A percentile compares a stretch with the other conserved stretches of the same genome.
Conservation (phyloP, 495 filamentous ascomycete species). For the Lineolata rhizophorae region DNA sequence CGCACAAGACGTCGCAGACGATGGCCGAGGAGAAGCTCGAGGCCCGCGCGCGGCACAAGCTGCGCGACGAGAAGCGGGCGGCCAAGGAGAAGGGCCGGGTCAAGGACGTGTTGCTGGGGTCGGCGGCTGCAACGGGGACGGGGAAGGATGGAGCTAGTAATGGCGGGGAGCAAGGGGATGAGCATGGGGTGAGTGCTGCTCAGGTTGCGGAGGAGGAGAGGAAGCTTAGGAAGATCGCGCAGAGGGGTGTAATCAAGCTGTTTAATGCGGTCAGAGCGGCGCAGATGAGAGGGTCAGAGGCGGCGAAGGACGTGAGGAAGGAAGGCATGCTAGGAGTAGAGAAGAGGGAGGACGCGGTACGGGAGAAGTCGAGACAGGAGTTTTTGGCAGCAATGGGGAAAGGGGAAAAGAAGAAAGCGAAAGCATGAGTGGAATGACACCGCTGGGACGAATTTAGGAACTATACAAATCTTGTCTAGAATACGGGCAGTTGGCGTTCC, state of each 20-base stretch:
- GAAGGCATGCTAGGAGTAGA: constrained; percentile 54
- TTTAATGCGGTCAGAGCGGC: constrained; percentile 90
- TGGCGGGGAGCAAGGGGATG: not conserved
- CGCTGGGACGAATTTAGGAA: constrained; percentile 1
- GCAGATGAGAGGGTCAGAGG: constrained; percentile 64
- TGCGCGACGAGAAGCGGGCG: constrained; percentile 60
- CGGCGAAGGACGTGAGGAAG: constrained; percentile 39
- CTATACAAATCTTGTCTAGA: too few relatives aligned
- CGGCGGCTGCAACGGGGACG: constrained; percentile 14
- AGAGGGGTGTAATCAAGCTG: constrained; percentile 79
- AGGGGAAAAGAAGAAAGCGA: constrained; percentile 29
- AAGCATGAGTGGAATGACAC: not conserved
- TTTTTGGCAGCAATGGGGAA: constrained; percentile 81
- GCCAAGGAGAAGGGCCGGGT: constrained; percentile 74
- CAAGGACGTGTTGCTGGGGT: constrained; percentile 51
- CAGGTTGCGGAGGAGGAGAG: constrained; percentile 58
- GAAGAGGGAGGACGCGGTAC: constrained; percentile 60
- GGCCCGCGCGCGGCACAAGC: constrained; percentile 48
- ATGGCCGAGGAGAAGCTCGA: constrained; percentile 58
- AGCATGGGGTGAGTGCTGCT: constrained; percentile 22
- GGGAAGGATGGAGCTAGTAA: too few relatives aligned
- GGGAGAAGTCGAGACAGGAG: constrained; percentile 88
- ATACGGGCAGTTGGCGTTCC: too few relatives aligned
- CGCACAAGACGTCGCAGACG: constrained; percentile 39
- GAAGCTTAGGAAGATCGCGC: constrained; percentile 60